These are phyloP conservation scores for Cutaneotrichosporon sp. DNA, from an alignment of 1,284 basidiomycete species.

Conservation along the genomic window DNA sequence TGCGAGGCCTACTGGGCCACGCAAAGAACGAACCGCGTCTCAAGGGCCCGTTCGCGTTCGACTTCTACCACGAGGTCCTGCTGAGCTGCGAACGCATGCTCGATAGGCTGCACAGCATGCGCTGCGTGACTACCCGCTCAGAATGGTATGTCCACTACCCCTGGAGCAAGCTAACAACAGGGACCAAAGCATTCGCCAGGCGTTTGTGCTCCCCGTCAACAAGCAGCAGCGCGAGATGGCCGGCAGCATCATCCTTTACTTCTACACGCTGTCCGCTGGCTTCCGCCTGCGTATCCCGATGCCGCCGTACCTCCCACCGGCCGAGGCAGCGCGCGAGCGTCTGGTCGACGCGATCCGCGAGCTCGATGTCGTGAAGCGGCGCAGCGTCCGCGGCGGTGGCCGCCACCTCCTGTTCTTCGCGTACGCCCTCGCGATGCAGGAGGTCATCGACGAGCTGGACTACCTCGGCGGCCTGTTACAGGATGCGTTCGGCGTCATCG, in stretches of 20 bases:
- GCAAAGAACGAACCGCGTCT: conserved; percentile 90
- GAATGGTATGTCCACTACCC: conserved; percentile 69
- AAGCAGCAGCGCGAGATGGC: conserved; percentile 80
- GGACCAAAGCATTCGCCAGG: conserved; percentile 60
- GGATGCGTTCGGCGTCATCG: conserved; percentile 79
- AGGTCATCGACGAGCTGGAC: conserved; percentile 83
- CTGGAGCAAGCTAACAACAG: conserved; percentile 8
- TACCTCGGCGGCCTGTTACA: conserved; percentile 74
- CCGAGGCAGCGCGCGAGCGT: conserved; percentile 73
- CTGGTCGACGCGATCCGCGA: conserved; percentile 80
- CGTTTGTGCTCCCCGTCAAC: conserved; percentile 88
- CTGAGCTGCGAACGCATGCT: conserved; percentile 84
- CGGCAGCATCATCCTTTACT: conserved; percentile 89
- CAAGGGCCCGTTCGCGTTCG: conserved; percentile 86
- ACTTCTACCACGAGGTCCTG: conserved; percentile 79
- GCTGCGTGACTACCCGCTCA: conserved; percentile 88
- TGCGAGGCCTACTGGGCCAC: conserved; percentile 78
- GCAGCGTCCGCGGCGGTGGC: conserved; percentile 63
- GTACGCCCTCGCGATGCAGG: conserved; percentile 86
- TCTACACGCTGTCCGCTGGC: conserved; percentile 82
- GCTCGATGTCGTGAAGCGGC: conserved; percentile 73
- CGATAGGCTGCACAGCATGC: conserved; percentile 85
- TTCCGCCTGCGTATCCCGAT: conserved; percentile 87
- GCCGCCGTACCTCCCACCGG: conserved; percentile 92
- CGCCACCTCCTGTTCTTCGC: conserved; percentile 89